phyloP scores from a whole-genome alignment of 2,329 filamentous ascomycete genomes.

The Zasmidium cellare region DNA sequence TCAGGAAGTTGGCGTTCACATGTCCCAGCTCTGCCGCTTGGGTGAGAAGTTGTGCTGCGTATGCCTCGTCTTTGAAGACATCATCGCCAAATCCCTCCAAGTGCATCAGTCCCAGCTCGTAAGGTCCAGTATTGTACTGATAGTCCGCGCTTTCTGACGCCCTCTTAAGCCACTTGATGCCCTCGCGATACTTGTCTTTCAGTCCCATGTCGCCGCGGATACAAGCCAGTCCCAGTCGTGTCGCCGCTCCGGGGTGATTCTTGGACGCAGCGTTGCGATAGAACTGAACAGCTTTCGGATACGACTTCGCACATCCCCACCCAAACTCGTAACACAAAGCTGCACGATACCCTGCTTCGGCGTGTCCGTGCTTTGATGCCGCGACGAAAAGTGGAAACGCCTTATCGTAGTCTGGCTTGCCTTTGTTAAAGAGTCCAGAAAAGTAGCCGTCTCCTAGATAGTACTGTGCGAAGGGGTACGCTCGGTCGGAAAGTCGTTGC shows the following conservation, averaged over 20 bases:
- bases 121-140: conserved; percentile 92
- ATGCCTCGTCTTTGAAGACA: conserved; percentile 84
- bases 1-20: conserved; percentile 76
- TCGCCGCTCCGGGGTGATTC: conserved; percentile 92
- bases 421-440: conserved; percentile 92
- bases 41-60: conserved; percentile 91
- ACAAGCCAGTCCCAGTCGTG: conserved; percentile 86
- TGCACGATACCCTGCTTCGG: conserved; percentile 90
- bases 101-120: conserved; percentile 84
- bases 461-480: conserved; percentile 97
- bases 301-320: conserved; percentile 90
- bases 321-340: conserved; percentile 97
- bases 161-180: conserved; percentile 93
- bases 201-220: conserved; percentile 83
- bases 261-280: conserved; percentile 88
- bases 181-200: conserved; percentile 77
- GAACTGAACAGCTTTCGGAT: conserved; percentile 89
- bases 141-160: conserved; percentile 84
- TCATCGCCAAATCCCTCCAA: conserved; percentile 93
- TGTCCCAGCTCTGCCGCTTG: conserved; percentile 92
- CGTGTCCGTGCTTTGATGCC: conserved; percentile 94
- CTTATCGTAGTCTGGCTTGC: conserved; percentile 85
- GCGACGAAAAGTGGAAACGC: conserved; percentile 91
- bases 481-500: conserved; percentile 78
- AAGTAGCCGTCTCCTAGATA: conserved; percentile 94